Evolutionary conservation across 1,139 yeast genomes (phyloP), one percentile per base, ranked within the genome.

Genomic region (Yarrowia galli): DNA sequence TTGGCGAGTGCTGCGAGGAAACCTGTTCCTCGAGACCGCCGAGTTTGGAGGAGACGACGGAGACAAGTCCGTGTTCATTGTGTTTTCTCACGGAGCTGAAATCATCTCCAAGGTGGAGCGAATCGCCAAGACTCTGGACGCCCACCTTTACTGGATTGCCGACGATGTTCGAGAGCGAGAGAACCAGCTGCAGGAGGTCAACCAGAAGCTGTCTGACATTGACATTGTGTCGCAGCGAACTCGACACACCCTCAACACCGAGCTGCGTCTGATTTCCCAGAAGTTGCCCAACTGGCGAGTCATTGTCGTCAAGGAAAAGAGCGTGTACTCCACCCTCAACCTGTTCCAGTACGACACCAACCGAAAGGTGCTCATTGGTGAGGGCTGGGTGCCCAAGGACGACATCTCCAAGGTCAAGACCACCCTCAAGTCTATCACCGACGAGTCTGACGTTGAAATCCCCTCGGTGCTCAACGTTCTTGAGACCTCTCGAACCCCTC

Each of bases 1-100:
- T 71, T 95, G 98, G 98, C 86, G 99, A 79, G 87, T 90, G 5
- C 84, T 95, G 73, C 87, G 97, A 78, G 98, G 99, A 75, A 93
- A 93, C 78, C 82, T 93, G 74, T 89, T 85, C 75, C 86, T 91
- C 79, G 87, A 87, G 73, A 86, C 88, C 71, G 85, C 87, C 71
- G 93, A 89, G 72, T 83, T 93, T 71, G 80, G 83, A 4, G 89
- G 88, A 72, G 85, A 87, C 16, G 78, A 86, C 56, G 82, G 82
- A 69, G 88, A 87, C 69, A 91, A 91, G 76, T 89, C 86, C 74
- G 91, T 91, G 8, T 92, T 93, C 74, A 86, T 95, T 69, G 87
- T 93, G 10, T 92, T 91, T 75, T 89, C 97, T 40, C 98, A 95
- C 76, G 99, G 99, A 71, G 87, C 87, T 54, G 82, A 86, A 68